Evolutionary conservation across 441 rosid species (phyloP), one percentile per base, ranked within the genome.

Genomic region (Sinapis alba): DNA sequence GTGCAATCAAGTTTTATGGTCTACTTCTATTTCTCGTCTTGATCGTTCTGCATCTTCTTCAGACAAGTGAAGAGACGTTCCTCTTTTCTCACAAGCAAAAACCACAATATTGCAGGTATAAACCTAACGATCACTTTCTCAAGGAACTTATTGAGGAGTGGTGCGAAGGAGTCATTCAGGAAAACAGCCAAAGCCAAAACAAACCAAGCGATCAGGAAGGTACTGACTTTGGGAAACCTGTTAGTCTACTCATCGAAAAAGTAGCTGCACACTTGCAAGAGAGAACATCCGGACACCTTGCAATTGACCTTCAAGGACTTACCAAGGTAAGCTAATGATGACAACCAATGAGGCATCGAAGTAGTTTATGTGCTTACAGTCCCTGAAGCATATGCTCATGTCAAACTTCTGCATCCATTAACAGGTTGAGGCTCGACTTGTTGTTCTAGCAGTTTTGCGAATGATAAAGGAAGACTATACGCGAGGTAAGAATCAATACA

Each of bases 371-470:
- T 41, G 28, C 58, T 59, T 76, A 69, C 21, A 23, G 20, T 61
- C 30, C 58, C 43, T 57, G 65, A 15, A 77, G 57, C 69, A 59
- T 51, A 72, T 61, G 53, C 30, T 41, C 70, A 16, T 62, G 62
- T 24, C 62, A 62, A 66, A 47, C 57, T 45, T 60, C 54, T 72
- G 60, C 73, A 79, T 83, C 51, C 70, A 64, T 77, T 64, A 77
- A 79, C 87, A 96, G 97, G 90, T 93, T 78, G 97, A 96, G 83
- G 89, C 94, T 76, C 90, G 98, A 71, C 94, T 93, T 62, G 90
- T 96, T 75, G 90, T 93, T 80, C 89, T 93, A 62, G 97, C 99
- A 45, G 92, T 91, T 78, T 84, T 90, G 54, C 83, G 88, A 64
- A 91, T 91, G 98, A 89, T 93, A 77, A 93, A 91, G 86, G 97